Evolutionary conservation across 768 basidiomycete genomes (phyloP), one percentile per base, ranked within the genome.

Genomic region (Tylopilus felleus): DNA sequence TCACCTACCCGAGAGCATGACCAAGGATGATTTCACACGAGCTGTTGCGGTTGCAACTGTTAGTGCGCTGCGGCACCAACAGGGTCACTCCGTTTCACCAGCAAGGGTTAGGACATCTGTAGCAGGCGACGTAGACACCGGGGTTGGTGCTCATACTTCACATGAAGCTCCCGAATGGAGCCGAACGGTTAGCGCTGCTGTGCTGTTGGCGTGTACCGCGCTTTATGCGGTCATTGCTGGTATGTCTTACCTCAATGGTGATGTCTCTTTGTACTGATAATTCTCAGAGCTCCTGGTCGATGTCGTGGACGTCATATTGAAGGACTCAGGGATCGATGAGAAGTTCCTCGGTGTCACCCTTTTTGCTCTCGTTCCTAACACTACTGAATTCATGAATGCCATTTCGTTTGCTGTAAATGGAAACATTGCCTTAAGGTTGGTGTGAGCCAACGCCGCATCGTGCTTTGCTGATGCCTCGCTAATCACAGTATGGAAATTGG

Each of bases 361-460:
- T 10, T 98, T 99, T 66, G 97, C 97, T 8, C 81, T 99, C 29
- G 95, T 98, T 1, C 97, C 97, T 5, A 99, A 99, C 67, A 97
- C 95, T 4, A 98, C 97, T 2, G 97, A 99, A 72, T 98, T 99
- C 71, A 97, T 97, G 93, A 98, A 98, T 66, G 97, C 97, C 47
- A 94, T 98, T 56, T 96, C 94, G 4, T 99, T 99, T 67, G 95
- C 97, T 25, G 72, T 99, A 57, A 91, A 97, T 65, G 96, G 88
- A 7, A 98, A 98, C 68, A 99, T 99, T 59, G 93, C 97, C 2
- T 73, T 99, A 23, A 94, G 93, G 95, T 93, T 60, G 46, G 81
- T 58, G 6, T 28, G 25, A 1, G 35, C 35, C n/a, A 17, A 14
- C 31, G 3, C 5, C 23, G 3, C 2, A 1, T n/a, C 8, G n/a